Evolutionary conservation across 176 grass and related monocot genomes (phyloP).

Genomic region (Themeda triandra): DNA sequence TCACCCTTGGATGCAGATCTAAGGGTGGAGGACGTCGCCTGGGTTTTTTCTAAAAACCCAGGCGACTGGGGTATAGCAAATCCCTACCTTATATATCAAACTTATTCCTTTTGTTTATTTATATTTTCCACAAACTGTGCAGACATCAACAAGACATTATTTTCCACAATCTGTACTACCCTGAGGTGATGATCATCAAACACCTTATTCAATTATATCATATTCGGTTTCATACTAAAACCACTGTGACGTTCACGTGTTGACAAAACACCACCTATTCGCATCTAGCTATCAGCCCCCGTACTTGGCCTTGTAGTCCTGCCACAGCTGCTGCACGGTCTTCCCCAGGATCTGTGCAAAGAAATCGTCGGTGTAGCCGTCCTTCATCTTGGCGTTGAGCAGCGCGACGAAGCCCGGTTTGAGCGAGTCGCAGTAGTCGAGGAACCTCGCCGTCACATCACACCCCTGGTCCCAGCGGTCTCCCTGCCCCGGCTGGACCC

Average conservation of each 20-base stretch:
- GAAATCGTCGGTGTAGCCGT: slow-evolving; percentile 46
- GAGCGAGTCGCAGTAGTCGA: slow-evolving; percentile 27
- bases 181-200: not conserved
- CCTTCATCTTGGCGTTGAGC: slow-evolving; percentile 68
- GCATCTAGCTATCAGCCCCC: too few species aligned
- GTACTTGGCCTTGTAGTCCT: too few species aligned
- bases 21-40: too few species aligned
- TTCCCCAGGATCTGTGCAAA: slow-evolving; percentile 56
- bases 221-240: not conserved
- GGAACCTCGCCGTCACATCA: slow-evolving; percentile 51
- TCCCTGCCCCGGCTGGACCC: slow-evolving; percentile 45
- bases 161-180: not conserved
- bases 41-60: too few species aligned
- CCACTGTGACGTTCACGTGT: not conserved
- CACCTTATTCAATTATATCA: not conserved
- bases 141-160: not conserved
- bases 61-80: too few species aligned
- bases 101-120: too few species aligned
- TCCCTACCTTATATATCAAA: too few species aligned
- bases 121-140: too few species aligned
- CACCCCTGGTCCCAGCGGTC: slow-evolving; percentile 63
- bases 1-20: too few species aligned
- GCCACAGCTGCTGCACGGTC: not conserved
- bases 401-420: slow-evolving; percentile 49
- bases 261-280: too few species aligned